Evolutionary conservation across 495 filamentous ascomycete genomes (phyloP).

Genomic region (Aspergillus affinis): DNA sequence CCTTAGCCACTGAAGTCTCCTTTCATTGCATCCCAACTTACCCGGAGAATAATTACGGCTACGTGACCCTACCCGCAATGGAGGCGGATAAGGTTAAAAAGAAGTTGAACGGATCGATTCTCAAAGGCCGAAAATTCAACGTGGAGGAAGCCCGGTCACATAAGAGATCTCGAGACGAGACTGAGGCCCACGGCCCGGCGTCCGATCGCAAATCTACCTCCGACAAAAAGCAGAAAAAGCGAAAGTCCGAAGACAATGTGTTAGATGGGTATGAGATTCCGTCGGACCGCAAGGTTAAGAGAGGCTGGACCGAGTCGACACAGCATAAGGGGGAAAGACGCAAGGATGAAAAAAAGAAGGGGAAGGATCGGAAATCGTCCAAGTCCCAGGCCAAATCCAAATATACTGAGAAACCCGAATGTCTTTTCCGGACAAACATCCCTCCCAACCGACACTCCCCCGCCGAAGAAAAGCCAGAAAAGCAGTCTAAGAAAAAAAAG

Average conservation of each 20-base stretch:
- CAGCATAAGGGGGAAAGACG: constrained; percentile 50
- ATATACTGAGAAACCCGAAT: constrained; percentile 74
- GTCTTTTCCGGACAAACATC: constrained; percentile 79
- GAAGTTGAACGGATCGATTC: constrained; percentile 85
- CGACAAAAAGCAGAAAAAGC: constrained; percentile 55
- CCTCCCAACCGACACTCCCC: constrained; percentile 55
- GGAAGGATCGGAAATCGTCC: constrained; percentile 53
- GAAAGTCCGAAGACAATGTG: constrained; percentile 61
- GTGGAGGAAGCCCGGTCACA: constrained; percentile 74
- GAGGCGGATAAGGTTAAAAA: constrained; percentile 87
- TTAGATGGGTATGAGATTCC: constrained; percentile 71
- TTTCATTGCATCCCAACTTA: constrained; percentile 83
- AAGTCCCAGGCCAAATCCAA: constrained; percentile 66
- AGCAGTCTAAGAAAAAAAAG: constrained; percentile 50
- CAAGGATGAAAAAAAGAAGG: constrained; percentile 48
- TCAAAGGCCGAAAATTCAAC: constrained; percentile 82
- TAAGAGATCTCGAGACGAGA: constrained; percentile 45
- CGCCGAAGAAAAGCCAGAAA: constrained; percentile 40
- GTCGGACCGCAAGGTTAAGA: constrained; percentile 73
- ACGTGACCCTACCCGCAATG: constrained; percentile 72
- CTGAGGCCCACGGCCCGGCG: constrained; percentile 28
- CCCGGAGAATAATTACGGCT: constrained; percentile 88
- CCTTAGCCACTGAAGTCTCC: constrained; percentile 72
- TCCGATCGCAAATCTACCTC: constrained; percentile 21
- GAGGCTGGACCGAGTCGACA: constrained; percentile 81